Evolutionary conservation across 305 asterid species (phyloP).

Genomic region (Fraxinus greggii): DNA sequence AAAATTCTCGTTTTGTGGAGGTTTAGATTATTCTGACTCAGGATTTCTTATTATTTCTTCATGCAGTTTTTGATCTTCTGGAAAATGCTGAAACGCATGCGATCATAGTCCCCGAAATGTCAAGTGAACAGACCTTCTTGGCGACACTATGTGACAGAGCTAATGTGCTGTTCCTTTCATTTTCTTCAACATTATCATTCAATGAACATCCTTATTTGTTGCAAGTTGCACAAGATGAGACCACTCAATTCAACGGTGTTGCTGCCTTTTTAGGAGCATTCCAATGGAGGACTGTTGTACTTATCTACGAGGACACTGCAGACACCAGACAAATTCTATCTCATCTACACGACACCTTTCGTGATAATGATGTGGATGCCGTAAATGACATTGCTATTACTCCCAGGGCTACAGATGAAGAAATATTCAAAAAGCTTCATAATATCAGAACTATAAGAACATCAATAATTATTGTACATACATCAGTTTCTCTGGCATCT

Average conservation of each 20-base stretch:
- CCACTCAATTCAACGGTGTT: conserved; percentile 35
- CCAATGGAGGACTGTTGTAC: conserved; percentile 36
- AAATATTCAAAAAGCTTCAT: conserved; percentile 31
- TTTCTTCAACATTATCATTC: conserved; percentile 25
- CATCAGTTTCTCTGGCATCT: conserved; percentile 37
- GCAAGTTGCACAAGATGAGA: conserved; percentile 35
- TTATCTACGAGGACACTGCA: conserved; percentile 38
- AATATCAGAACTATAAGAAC: conserved; percentile 5
- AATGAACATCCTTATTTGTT: conserved; percentile 31
- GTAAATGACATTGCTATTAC: conserved; percentile 26
- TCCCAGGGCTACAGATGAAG: conserved; percentile 27
- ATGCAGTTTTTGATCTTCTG: conserved; percentile 43
- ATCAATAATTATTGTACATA: conserved; percentile 34
- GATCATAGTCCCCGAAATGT: conserved; percentile 30
- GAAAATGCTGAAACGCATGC: conserved; percentile 36
- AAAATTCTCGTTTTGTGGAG: background rate
- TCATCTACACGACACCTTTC: conserved; percentile 25
- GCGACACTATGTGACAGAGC: conserved; percentile 28
- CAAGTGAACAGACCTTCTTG: conserved; percentile 29
- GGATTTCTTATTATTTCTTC: background rate
- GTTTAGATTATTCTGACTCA: background rate
- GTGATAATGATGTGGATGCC: conserved; percentile 24
- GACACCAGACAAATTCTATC: conserved; percentile 30
- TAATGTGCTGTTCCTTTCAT: conserved; percentile 38
- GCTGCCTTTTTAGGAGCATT: conserved; percentile 26